Evolutionary conservation across 768 basidiomycete genomes (phyloP), one percentile per base, ranked within the genome.

Genomic region (Clavaria fumosa): DNA sequence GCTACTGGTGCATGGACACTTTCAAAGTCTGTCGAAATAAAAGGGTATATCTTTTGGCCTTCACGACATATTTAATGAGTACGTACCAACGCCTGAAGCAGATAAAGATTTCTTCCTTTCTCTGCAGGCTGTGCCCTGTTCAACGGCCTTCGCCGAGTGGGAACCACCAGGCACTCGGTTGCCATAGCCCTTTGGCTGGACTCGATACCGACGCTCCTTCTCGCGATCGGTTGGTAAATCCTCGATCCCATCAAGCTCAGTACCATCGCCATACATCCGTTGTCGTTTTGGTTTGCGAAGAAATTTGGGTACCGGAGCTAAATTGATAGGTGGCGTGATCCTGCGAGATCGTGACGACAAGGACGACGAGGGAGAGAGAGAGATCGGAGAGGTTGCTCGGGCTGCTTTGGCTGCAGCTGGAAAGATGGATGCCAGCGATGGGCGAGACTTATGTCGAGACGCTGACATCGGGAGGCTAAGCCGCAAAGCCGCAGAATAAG

Each of bases 401-500:
- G 55, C 45, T 33, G 53, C 51, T 17, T 54, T 45, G n/a, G 60
- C 39, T 14, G 61, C 43, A 15, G 67, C 54, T 23, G 70, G 68
- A 53, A 89, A 91, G 12, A 90, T 67, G 34, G 77, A 64, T n/a
- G 78, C 74, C 23, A 91, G 65, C 0, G 84, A 61, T 23, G 83
- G 75, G 27, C 89, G 70, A 3, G 73, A 61, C 60, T 82, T 86
- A 20, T 76, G 57, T 32, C 82, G 73, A 4, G 76, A 72, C 34
- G 79, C 72, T 35, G 78, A 76, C 4, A 82, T 86, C 1, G 88
- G 88, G 79, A 89, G 80, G 18, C 88, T 91, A 35, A 90, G 65
- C 35, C 84, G 75, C 37, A 83, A 65, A 14, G 81, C 83, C 7
- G 68, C 70, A 15, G 81, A 67, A 54, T 81, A 84, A 4, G 78